Base-by-base conservation (phyloP, 108 stramenopile species). In the Fragilariopsis cylindrus region DNA sequence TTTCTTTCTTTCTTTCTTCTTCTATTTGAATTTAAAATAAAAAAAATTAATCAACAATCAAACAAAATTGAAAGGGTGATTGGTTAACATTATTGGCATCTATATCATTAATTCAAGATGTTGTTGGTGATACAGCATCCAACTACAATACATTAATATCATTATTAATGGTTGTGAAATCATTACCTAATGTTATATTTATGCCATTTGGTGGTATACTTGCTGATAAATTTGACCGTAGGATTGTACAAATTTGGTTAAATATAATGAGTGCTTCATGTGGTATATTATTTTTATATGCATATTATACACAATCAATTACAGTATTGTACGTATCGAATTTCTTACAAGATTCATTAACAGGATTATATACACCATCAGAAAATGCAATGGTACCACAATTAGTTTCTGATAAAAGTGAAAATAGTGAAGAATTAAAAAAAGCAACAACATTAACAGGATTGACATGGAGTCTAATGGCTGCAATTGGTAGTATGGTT, bases 311-410 rank as follows among this genome's bases (percentile, higher is more conserved):
- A 1, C 42, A 79, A 77, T 90, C 86, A 2, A 81, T 92, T 8
- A 13, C 65, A 3, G 49, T 78, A 45, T 58, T 90, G 49, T 90
- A 86, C 69, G 45, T 81, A n/a, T 83, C 81, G 16, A 86, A 87
- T 12, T 73, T 82, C 19, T 45, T 78, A 15, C 88, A 89, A 70
- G 75, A 86, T 69, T 69, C 74, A 30, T 55, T 89, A 11, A 65
- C 83, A 7, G 88, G 87, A 52, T 48, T 93, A 11, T 93, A 90
- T 78, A 84, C 81, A 45, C 92, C 92, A 9, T 67, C 76, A 56
- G 70, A 82, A 15, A 55, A 70, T 49, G 70, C 88, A 5, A 82
- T 93, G 2, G 41, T 90, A 8, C 89, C 92, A 2, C 73, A 85
- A 79, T 48, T 93, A 39, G 81, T 90, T 7, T 3, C 41, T 13